A percentile compares a stretch with the other conserved stretches of the same genome.
Conservation (phyloP, 495 filamentous ascomycete genomes). For the Penicillium fimorum region DNA sequence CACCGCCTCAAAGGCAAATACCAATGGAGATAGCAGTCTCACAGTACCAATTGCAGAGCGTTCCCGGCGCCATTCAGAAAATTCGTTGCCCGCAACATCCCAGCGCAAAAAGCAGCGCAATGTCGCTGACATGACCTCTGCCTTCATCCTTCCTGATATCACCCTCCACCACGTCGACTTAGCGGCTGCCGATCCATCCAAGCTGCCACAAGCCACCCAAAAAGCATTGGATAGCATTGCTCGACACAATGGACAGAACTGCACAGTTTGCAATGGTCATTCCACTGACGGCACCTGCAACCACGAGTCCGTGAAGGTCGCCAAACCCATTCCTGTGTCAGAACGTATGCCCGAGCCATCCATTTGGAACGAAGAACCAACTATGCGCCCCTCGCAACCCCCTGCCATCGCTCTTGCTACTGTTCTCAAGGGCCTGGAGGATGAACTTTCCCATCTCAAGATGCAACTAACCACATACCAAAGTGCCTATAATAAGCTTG, state of each 20-base stretch:
- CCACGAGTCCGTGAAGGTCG: conserved; percentile 56
- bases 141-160: conserved; percentile 56
- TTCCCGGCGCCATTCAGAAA: conserved; percentile 47
- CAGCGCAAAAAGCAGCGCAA: conserved; percentile 35
- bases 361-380: conserved; percentile 64
- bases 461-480: conserved; percentile 59
- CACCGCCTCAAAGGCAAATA: conserved; percentile 26
- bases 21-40: conserved; percentile 33
- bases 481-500: conserved; percentile 61
- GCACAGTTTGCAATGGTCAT: conserved; percentile 66
- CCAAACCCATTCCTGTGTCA: conserved; percentile 70
- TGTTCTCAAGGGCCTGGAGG: conserved; percentile 74
- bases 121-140: conserved; percentile 10
- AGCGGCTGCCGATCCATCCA: conserved; percentile 32
- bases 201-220: conserved; percentile 51
- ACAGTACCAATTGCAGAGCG: conserved; percentile 36
- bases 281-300: conserved; percentile 39
- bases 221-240: conserved; percentile 58
- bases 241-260: conserved; percentile 67
- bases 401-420: conserved; percentile 75
- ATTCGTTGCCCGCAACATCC: conserved; percentile 29
- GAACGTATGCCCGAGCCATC: conserved; percentile 55
- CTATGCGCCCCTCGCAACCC: conserved; percentile 70
- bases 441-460: conserved; percentile 81
- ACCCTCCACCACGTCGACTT: conserved; percentile 47